phyloP scores from a whole-genome alignment of 345 rosid genomes.

The Populus davidiana region DNA sequence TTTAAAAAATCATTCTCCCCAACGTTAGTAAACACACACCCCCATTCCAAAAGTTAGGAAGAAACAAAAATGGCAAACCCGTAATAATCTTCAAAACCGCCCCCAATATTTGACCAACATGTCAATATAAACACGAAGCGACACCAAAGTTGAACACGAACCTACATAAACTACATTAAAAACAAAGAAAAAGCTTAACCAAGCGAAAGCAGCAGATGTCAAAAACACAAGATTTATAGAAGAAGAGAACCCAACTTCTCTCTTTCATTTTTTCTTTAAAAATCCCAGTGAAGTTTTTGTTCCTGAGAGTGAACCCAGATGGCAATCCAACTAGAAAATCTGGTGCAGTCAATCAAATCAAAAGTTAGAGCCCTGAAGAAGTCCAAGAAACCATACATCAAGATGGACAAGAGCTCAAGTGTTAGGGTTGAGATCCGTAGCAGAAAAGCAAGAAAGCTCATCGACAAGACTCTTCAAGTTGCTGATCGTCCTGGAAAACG shows the following conservation, averaged over 20 bases:
- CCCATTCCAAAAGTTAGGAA: neutral
- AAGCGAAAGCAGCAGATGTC: neutral
- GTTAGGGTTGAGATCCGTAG: conserved; percentile 95
- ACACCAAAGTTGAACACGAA: neutral
- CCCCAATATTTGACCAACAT: neutral
- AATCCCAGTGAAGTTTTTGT: neutral
- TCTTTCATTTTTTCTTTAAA: neutral
- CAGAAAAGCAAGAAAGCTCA: conserved; percentile 70
- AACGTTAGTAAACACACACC: no score
- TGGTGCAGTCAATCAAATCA: conserved; percentile 83
- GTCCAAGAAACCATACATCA: conserved; percentile 69
- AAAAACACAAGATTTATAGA: neutral
- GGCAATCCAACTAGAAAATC: conserved; percentile 69
- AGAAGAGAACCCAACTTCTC: neutral
- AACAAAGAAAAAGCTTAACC: no score
- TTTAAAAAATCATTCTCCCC: no score
- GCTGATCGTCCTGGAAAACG: conserved; percentile 81
- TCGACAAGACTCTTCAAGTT: conserved; percentile 67
- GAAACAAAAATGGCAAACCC: neutral
- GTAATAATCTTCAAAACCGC: conserved; percentile 1
- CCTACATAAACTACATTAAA: neutral
- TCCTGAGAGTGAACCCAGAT: conserved; percentile 12
- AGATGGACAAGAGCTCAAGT: conserved; percentile 89
- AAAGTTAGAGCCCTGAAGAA: conserved; percentile 60
- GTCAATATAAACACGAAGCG: neutral